Evolutionary conservation across 1,284 basidiomycete species (phyloP), one percentile per base, ranked within the genome.

Genomic region (Ustilago shanxiensis): DNA sequence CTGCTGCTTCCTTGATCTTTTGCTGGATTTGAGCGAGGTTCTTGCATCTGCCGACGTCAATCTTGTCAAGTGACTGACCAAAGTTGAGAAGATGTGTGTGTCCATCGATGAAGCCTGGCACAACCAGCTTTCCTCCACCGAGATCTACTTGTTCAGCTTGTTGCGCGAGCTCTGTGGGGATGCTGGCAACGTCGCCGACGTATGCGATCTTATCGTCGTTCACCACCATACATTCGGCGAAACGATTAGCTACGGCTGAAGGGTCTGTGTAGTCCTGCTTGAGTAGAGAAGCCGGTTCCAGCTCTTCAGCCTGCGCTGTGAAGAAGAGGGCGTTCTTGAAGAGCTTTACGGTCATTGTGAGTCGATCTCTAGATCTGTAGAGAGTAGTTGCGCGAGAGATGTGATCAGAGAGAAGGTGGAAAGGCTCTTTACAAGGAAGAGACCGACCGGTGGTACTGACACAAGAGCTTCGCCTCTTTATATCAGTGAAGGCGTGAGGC

Each of bases 31-130:
- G 60, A 11, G 57, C 60, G 62, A 78, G 64, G 14, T 57, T 66
- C 56, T 66, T 74, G 67, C 76, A 78, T 14, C 61, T 62, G 57
- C 59, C 54, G 24, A 78, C 35, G 41, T 78, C 72, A 24, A 74
- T 49, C 53, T 78, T 78, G 62, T 78, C 72, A 31, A 78, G 72
- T 7, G 72, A 74, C 22, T 74, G 61, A 5, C 76, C 76, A 29
- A 74, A 69, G 58, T 61, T 66, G 58, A 75, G 67, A 41, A 79
- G n/a, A 59, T 79, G 76, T 14, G 64, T 63, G 51, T 79, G 76
- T 6, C 51, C 72, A 41, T 79, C 76, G 53, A 79, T 70, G 58
- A 79, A 79, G 29, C 65, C 72, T 9, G 76, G 76, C 4, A 79
- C 69, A 37, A 75, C 68, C 26, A 79, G 65, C 59, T 68, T 70